Evolutionary conservation across 2,329 filamentous ascomycete species (phyloP).

Genomic region (Calonectria fujianensis): DNA sequence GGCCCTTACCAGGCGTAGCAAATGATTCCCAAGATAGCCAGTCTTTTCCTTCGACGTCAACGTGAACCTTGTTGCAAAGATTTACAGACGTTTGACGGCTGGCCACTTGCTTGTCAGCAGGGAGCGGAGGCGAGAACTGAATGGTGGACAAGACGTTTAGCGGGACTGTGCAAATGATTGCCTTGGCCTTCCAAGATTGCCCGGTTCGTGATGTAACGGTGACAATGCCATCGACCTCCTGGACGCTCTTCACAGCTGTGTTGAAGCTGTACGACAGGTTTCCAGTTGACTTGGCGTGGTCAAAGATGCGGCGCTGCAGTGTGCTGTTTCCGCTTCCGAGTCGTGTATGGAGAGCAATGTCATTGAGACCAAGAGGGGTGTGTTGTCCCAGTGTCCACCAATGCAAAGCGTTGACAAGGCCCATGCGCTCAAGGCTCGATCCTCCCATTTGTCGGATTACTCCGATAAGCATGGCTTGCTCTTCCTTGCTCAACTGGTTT

Average conservation of each 20-base stretch:
- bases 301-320: conserved; percentile 38
- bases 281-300: conserved; percentile 26
- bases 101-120: conserved; percentile 22
- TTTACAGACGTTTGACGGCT: conserved; percentile 23
- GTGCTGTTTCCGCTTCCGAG: conserved; percentile 33
- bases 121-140: conserved; percentile 35
- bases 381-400: conserved; percentile 38
- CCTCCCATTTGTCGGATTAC: conserved; percentile 35
- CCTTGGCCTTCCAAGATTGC: conserved; percentile 28
- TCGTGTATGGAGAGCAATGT: conserved; percentile 35
- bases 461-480: conserved; percentile 23
- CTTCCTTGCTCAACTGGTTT: conserved; percentile 50
- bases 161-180: conserved; percentile 35
- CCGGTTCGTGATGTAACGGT: conserved; percentile 24
- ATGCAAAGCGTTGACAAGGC: conserved; percentile 23
- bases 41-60: conserved; percentile 33
- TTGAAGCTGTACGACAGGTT: conserved; percentile 35
- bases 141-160: conserved; percentile 33
- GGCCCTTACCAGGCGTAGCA: conserved; percentile 7
- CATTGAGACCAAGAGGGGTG: conserved; percentile 24
- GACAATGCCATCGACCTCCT: conserved; percentile 8
- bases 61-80: conserved; percentile 36
- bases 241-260: conserved; percentile 4
- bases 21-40: conserved; percentile 32
- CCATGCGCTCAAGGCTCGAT: conserved; percentile 14